Evolutionary conservation across 306 rosid genomes (phyloP).

Genomic region (Ochetophila trinervis): DNA sequence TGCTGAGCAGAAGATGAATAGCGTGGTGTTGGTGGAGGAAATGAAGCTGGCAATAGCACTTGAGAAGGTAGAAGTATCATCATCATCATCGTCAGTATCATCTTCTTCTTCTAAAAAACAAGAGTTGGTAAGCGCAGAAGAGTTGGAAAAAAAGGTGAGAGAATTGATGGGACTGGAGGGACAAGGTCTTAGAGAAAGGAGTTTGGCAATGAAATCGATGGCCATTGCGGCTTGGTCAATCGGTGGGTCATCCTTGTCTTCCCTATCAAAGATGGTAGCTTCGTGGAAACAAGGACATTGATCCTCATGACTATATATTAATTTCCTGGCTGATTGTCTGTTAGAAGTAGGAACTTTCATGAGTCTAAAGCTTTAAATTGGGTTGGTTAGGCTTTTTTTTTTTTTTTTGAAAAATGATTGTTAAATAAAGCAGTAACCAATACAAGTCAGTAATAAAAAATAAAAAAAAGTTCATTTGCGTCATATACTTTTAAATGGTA

Average conservation of each 20-base stretch:
- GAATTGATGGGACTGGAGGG: constrained; percentile 18
- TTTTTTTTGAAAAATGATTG: too few species aligned
- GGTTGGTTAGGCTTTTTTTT: too few species aligned
- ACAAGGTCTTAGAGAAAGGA: constrained; percentile 7
- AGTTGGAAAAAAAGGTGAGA: constrained; percentile 21
- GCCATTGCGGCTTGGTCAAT: constrained; percentile 13
- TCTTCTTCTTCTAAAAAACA: not conserved
- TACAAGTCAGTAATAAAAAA: too few species aligned
- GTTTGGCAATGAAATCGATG: not conserved
- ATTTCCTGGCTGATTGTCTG: not conserved
- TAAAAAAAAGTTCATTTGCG: too few species aligned
- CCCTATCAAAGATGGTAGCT: constrained; percentile 8
- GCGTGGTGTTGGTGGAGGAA: constrained; percentile 20
- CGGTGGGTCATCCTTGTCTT: constrained; percentile 16
- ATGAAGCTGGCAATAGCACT: constrained; percentile 21
- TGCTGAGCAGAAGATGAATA: constrained; percentile 23
- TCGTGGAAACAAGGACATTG: constrained; percentile 3
- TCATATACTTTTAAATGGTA: too few species aligned
- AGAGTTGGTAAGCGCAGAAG: constrained; percentile 17
- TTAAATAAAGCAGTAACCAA: too few species aligned
- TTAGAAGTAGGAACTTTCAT: too few species aligned
- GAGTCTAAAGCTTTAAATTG: too few species aligned
- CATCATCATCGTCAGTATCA: not conserved
- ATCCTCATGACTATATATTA: not conserved
- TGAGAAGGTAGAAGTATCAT: not conserved